Conservation (phyloP, 306 rosid genomes). For the Parietaria judaica region DNA sequence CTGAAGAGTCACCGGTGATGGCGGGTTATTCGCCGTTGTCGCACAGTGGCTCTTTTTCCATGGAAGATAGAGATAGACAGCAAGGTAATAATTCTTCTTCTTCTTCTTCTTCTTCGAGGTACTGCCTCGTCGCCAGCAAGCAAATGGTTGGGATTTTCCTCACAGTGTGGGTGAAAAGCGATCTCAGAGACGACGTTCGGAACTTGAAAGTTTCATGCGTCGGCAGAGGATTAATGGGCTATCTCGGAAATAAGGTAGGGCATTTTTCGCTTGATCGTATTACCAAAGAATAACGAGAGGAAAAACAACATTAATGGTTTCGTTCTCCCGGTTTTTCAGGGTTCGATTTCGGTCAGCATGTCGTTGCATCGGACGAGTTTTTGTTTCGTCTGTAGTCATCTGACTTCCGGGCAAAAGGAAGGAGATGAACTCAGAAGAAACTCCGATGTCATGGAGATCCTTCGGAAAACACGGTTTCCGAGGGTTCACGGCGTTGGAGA, state of each 20-base stretch:
- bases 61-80: slow-evolving; percentile 75
- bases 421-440: slow-evolving; percentile 95
- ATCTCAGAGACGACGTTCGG: slow-evolving; percentile 64
- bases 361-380: slow-evolving; percentile 93
- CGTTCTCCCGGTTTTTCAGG: slow-evolving; percentile 56
- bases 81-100: slow-evolving; percentile 26
- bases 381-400: slow-evolving; percentile 96
- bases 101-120: slow-evolving; percentile 37
- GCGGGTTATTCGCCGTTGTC: slow-evolving; percentile 60
- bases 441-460: slow-evolving; percentile 93
- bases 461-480: slow-evolving; percentile 88
- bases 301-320: slow-evolving; percentile 13
- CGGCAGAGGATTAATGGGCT: slow-evolving; percentile 98
- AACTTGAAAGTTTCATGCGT: slow-evolving; percentile 92
- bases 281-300: background rate
- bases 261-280: slow-evolving; percentile 6
- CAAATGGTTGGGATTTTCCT: slow-evolving; percentile 98
- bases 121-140: slow-evolving; percentile 89
- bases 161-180: slow-evolving; percentile 82
- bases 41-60: slow-evolving; percentile 41
- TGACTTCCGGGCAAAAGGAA: slow-evolving; percentile 97
- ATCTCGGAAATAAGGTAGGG: slow-evolving; percentile 91
- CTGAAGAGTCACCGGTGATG: slow-evolving; percentile 52
- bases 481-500: slow-evolving; percentile 52
- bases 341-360: slow-evolving; percentile 97